Evolutionary conservation across 371 early-diverging fungal genomes (phyloP), one percentile per base, ranked within the genome.

Genomic region (Mortierella sp.): DNA sequence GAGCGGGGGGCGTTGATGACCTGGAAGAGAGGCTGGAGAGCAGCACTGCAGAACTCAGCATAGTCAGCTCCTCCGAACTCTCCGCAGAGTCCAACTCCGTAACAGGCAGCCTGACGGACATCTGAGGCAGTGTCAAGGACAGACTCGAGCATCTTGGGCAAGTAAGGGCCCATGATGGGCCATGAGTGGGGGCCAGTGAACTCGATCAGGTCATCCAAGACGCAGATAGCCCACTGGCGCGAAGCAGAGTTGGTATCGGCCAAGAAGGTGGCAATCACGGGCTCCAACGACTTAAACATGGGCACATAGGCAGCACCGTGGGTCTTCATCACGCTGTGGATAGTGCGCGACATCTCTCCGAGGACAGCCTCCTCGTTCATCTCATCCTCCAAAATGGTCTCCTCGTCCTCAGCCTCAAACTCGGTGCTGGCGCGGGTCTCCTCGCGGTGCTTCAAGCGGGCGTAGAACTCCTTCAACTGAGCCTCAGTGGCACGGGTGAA

Each of bases 71-170:
- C 97, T 74, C 97, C 98, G 74, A 92, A 93, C 87, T 96, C 92
- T 49, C 96, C 98, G 80, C 94, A 93, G 12, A 97, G 91, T 76
- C 99, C 99, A 56, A 97, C 89, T 80, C 98, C 98, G 87, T 97
- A 99, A 21, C 96, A 95, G 35, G 97, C 95, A 16, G 98, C 95
- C 91, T 99, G 99, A 48, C 97, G 94, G 44, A 98, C 93, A 78
- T 97, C 96, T 0, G 89, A 74, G n/a, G 80, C 90, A 49, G 92
- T 84, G 75, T 94, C 95, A n/a, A 90, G 82, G 6, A 97, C 76
- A 18, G 94, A 91, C 77, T 90, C 88, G 24, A 95, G 81, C 88
- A 96, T 89, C 71, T 85, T 87, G 72, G 92, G 91, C 82, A 95
- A 89, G 89, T 98, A 97, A 80, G 93, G 93, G 41, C 87, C 90